Evolutionary conservation across 768 basidiomycete genomes (phyloP).

Genomic region (Lactarius pseudohatsudake): DNA sequence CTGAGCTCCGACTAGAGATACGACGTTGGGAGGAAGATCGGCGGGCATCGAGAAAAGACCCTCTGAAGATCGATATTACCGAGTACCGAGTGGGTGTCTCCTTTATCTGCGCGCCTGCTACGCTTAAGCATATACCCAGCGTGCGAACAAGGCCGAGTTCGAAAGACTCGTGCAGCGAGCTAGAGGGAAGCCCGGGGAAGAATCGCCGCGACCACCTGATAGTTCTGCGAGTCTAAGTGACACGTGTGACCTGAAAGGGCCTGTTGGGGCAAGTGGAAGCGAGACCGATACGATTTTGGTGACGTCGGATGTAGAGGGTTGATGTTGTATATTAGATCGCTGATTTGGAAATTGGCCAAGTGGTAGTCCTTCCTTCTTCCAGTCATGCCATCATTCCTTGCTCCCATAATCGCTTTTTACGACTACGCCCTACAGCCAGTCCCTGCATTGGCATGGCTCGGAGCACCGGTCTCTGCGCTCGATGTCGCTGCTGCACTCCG

Average conservation of each 20-base stretch:
- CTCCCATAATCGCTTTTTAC: constrained; percentile 23
- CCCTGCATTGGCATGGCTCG: constrained; percentile 19
- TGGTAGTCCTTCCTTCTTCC: not conserved
- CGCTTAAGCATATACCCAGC: constrained; percentile 7
- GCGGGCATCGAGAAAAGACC: constrained; percentile 13
- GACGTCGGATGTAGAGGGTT: constrained; percentile 21
- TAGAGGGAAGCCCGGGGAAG: constrained; percentile 5
- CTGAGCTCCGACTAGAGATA: constrained; percentile 29
- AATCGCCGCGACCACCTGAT: not conserved
- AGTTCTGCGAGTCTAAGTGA: not conserved
- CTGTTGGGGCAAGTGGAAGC: not conserved
- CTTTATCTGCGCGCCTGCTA: not conserved
- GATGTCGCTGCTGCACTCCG: constrained; percentile 27
- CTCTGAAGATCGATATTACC: constrained; percentile 15
- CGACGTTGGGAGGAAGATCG: constrained; percentile 31
- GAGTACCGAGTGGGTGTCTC: constrained; percentile 22
- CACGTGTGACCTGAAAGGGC: not conserved
- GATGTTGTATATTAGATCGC: not conserved
- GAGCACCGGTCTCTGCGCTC: constrained; percentile 23
- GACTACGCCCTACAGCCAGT: constrained; percentile 24
- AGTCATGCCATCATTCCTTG: constrained; percentile 24
- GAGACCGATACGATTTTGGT: constrained; percentile 15
- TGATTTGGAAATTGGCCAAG: too few relatives aligned
- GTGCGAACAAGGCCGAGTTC: constrained; percentile 28
- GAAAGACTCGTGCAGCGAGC: constrained; percentile 24